These are phyloP conservation scores for Tagetes erecta DNA, from an alignment of 129 eudicot species.

Conservation along the genomic window DNA sequence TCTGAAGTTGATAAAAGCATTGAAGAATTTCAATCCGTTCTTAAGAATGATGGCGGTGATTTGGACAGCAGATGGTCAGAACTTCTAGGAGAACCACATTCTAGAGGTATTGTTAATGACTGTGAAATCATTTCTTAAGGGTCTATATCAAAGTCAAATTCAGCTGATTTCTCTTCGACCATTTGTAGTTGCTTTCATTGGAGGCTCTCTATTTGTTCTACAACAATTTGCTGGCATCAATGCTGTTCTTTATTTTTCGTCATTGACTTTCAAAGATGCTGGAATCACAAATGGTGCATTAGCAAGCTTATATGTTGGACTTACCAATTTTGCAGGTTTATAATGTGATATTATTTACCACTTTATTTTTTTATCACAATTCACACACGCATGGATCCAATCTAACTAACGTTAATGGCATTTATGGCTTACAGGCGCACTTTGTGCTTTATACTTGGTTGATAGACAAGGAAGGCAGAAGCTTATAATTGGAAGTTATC, in stretches of 20 bases:
- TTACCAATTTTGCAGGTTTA: constrained; percentile 89
- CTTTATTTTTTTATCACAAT: neutral
- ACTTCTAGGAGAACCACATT: constrained; percentile 75
- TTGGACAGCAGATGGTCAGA: constrained; percentile 81
- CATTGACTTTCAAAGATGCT: constrained; percentile 78
- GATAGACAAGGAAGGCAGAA: constrained; percentile 74
- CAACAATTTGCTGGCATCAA: constrained; percentile 93
- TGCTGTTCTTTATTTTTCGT: constrained; percentile 87
- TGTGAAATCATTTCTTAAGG: constrained; percentile 12
- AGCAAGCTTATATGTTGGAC: constrained; percentile 80
- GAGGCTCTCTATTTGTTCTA: constrained; percentile 75
- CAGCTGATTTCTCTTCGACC: constrained; percentile 9
- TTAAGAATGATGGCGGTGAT: constrained; percentile 65
- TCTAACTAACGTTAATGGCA: constrained; percentile 8
- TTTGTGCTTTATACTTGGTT: constrained; percentile 73
- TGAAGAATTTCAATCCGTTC: constrained; percentile 72
- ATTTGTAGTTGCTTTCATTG: constrained; percentile 73
- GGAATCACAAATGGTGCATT: constrained; percentile 80
- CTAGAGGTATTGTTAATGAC: constrained; percentile 56
- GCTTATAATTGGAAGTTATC: constrained; percentile 80
- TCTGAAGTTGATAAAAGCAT: constrained; percentile 63
- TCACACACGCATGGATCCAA: neutral
- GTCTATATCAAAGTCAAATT: constrained; percentile 14
- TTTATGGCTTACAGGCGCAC: constrained; percentile 57
- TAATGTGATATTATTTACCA: neutral